phyloP scores from a whole-genome alignment of 176 grass and related monocot genomes.

The Elymus sibiricus region DNA sequence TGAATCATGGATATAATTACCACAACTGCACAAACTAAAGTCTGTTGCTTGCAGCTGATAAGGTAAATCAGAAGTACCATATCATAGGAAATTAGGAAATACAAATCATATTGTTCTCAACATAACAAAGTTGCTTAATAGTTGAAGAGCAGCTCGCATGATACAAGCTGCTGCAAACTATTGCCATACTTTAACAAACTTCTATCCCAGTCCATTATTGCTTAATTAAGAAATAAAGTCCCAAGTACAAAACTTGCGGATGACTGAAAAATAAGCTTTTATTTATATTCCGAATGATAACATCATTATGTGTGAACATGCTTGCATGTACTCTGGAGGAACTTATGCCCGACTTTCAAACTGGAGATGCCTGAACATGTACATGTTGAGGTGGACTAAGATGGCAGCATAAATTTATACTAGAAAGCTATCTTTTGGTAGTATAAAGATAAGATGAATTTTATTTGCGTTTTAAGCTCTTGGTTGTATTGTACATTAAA shows the following conservation, averaged over 20 bases:
- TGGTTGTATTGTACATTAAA: no score
- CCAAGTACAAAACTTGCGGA: neutral
- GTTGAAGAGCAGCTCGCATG: conserved; percentile 12
- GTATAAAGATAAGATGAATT: neutral
- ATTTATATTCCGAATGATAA: conserved; percentile 18
- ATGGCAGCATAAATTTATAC: neutral
- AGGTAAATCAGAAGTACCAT: no score
- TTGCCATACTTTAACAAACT: conserved; percentile 21
- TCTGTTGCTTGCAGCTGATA: neutral
- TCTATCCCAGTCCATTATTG: conserved; percentile 6
- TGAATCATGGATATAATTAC: conserved; percentile 67
- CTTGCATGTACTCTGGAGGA: neutral
- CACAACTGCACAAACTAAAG: conserved; percentile 24
- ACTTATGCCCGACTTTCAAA: neutral
- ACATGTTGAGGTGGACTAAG: neutral
- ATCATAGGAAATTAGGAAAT: no score
- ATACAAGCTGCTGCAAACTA: conserved; percentile 5
- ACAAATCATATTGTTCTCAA: no score
- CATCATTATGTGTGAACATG: neutral
- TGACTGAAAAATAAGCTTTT: conserved; percentile 16
- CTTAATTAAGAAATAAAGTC: conserved; percentile 18
- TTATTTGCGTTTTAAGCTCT: no score
- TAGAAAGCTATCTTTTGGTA: neutral
- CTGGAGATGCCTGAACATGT: neutral
- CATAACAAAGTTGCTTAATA: conserved; percentile 70